Evolutionary conservation across 331 rosid genomes (phyloP), one percentile per base, ranked within the genome.

Genomic region (Malus hybrid): DNA sequence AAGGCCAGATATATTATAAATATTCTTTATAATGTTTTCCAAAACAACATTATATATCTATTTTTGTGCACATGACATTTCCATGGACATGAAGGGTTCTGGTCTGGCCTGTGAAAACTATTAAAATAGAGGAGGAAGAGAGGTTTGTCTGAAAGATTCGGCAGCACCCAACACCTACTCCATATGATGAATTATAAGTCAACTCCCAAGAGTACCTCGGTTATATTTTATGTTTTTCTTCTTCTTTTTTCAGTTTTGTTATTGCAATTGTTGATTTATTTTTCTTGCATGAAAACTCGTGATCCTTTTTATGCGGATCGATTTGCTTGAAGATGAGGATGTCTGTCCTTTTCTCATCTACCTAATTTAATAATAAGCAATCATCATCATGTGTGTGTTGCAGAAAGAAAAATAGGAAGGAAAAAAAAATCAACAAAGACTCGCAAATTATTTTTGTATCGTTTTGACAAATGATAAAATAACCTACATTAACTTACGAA

Each of bases 281-380:
- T 20, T 31, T 11, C 68, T 69, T 76, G 78, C 78, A 67, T 67
- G 85, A 73, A 24, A 77, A 76, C 73, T 71, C 81, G 85, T 76
- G 81, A 81, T 60, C 68, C 68, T 83, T n/a, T 71, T 79, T 66
- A 83, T 42, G 77, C 84, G 86, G 86, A 83, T 79, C 86, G 42
- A 65, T 71, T 68, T 70, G 79, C 62, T 79, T 70, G 76, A 67
- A 57, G 75, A 39, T 60, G 81, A 76, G 81, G 76, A 83, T 79
- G 83, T 83, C 81, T 83, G 84, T 79, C 79, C 29, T 62, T 75
- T 82, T 63, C 73, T 24, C 65, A 67, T 22, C 50, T 19, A 57
- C 61, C 19, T 27, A 62, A 62, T 28, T 71, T 57, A 28, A 24
- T 63, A 50, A 29, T 31, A 9, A 62, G 18, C 48, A 7, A 72